Base-by-base conservation (phyloP, 78 protist species). In the Dictyostelium purpureum region DNA sequence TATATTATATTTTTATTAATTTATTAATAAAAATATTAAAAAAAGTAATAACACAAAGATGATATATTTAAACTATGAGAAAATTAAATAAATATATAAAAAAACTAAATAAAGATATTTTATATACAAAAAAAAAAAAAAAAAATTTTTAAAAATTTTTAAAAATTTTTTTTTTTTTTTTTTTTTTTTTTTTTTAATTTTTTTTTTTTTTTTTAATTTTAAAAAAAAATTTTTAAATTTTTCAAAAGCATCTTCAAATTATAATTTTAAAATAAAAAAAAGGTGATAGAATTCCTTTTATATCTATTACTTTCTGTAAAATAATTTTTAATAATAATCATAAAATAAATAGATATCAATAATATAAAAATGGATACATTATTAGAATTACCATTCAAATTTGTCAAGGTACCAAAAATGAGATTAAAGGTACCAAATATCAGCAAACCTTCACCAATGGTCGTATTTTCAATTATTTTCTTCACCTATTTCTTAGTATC, bases 401-500 rank as follows among this genome's bases (percentile, higher is more conserved):
- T 94, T 24, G n/a, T 88, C 21, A 80, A 80, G n/a, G 80, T 45
- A 31, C 96, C 96, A 77, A 94, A 40, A 47, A 37, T 94, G 52
- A 88, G 65, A 78, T 61, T 94, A 56, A 70, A 42, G 40, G 49
- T 42, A 61, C 88, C 95, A 54, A 42, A 52, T 21, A 26, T 91
- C 16, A 45, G 43, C 28, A 43, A 80, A 11, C 97, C 97, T 24
- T 47, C 79, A 77, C 88, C 95, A 59, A 92, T 93, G 94, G 1
- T 56, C 4, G 85, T 93, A 7, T 88, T 83, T 52, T 49, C 92
- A 5, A n/a, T 93, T 4, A 24, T 87, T 51, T 74, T 91, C 19
- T 76, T 90, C 40, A 75, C 94, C 18, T 93, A 93, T 80, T 92
- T 81, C 40, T 74, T 93, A 40, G 93, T 96, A 16, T 51, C 77